A percentile compares a stretch with the other conserved stretches of the same genome.
These are phyloP conservation scores for Solioccasus polychromus DNA, from an alignment of 768 basidiomycete species.

Conservation along the genomic window DNA sequence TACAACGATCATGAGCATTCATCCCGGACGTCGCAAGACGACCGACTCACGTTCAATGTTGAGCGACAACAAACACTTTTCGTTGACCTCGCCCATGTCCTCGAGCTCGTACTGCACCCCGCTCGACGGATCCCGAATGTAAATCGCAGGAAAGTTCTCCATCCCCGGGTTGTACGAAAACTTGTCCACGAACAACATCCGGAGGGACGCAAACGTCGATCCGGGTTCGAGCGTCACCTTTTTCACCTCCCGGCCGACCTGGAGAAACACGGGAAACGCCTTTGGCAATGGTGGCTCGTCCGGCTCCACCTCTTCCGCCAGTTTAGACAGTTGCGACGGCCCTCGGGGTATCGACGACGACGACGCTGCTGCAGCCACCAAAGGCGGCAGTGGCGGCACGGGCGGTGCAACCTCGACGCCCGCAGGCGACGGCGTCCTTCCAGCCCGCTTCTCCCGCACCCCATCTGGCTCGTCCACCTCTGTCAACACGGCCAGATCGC, in stretches of 20 bases:
- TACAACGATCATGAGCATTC: constrained; percentile 32
- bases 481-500: constrained; percentile 70
- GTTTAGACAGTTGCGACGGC: constrained; percentile 11
- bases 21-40: constrained; percentile 1
- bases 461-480: constrained; percentile 57
- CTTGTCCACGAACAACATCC: constrained; percentile 89
- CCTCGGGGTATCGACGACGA: constrained; percentile 2
- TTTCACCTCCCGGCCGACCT: constrained; percentile 88
- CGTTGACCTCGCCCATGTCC: constrained; percentile 88
- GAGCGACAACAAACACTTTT: constrained; percentile 82
- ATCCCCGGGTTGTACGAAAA: constrained; percentile 92
- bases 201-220: constrained; percentile 68
- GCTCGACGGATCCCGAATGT: constrained; percentile 87
- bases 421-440: constrained; percentile 36
- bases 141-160: constrained; percentile 94
- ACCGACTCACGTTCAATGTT: constrained; percentile 90
- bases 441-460: constrained; percentile 27
- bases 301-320: constrained; percentile 18
- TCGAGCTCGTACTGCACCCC: constrained; percentile 96
- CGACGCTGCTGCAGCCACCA: constrained; percentile 38
- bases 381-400: constrained; percentile 50
- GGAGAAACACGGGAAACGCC: constrained; percentile 76
- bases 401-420: constrained; percentile 27
- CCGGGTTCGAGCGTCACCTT: constrained; percentile 72
- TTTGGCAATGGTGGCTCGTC: constrained; percentile 15